Conservation (phyloP, 1,139 yeast species). For the Yamadazyma membranifaciens region DNA sequence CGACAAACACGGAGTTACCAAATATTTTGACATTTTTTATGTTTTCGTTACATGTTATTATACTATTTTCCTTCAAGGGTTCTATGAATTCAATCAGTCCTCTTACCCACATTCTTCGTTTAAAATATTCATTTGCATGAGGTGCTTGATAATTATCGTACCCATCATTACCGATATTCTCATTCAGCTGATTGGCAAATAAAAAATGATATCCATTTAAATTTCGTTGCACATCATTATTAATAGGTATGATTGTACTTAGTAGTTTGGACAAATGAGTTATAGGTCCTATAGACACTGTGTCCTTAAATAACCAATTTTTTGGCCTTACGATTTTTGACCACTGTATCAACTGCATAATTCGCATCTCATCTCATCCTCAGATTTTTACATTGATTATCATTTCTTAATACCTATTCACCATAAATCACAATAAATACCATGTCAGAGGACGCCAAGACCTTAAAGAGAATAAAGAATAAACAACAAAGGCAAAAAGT, state of each 20-base stretch:
- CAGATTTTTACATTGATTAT: neutral
- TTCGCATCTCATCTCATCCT: slow-evolving; percentile 3
- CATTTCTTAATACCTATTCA: neutral
- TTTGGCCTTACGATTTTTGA: slow-evolving; percentile 7
- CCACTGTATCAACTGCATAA: slow-evolving; percentile 8
- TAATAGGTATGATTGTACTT: neutral
- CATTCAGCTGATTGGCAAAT: slow-evolving; percentile 54
- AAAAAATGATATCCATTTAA: slow-evolving; percentile 61
- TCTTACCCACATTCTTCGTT: slow-evolving; percentile 78
- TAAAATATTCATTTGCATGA: slow-evolving; percentile 29
- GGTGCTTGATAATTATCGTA: slow-evolving; percentile 85
- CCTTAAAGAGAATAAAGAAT: slow-evolving; percentile 56
- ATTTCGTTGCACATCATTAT: neutral
- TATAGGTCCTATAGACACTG: slow-evolving; percentile 9
- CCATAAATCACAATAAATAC: slow-evolving; percentile 1
- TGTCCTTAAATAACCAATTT: slow-evolving; percentile 15
- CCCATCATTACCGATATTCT: slow-evolving; percentile 64
- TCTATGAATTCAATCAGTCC: slow-evolving; percentile 53
- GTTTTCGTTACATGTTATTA: slow-evolving; percentile 41
- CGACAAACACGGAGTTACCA: slow-evolving; percentile 40
- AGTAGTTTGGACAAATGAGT: slow-evolving; percentile 9
- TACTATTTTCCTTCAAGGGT: slow-evolving; percentile 29
- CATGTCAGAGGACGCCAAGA: slow-evolving; percentile 19
- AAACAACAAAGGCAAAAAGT: slow-evolving; percentile 79
- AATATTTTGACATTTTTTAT: slow-evolving; percentile 35